A percentile compares a stretch with the other conserved stretches of the same genome.
Conservation (phyloP, 257 asterid genomes). For the Avicennia marina region DNA sequence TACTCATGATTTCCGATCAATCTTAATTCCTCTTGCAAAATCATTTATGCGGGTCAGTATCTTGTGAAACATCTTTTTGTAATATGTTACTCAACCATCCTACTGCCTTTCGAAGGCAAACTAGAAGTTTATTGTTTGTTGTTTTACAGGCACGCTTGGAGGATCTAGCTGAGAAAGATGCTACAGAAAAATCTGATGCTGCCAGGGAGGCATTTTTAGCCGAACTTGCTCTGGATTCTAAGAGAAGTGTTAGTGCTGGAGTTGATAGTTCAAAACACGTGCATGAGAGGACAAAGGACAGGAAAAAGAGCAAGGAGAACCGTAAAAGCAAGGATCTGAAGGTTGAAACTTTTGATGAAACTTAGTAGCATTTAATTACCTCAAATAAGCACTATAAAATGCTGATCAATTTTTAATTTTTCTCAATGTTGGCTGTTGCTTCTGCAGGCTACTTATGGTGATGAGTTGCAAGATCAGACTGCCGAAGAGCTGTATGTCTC, state of each 20-base stretch:
- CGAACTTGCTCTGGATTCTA: constrained; percentile 83
- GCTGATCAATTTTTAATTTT: constrained; percentile 15
- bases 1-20: constrained; percentile 60
- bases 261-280: constrained; percentile 53
- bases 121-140: constrained; percentile 17
- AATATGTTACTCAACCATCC: background rate
- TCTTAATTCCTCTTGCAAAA: constrained; percentile 73
- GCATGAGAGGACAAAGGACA: constrained; percentile 72
- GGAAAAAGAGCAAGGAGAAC: constrained; percentile 67
- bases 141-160: constrained; percentile 67
- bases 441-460: constrained; percentile 54
- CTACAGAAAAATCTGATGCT: constrained; percentile 95
- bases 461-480: constrained; percentile 43
- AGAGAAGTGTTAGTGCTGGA: constrained; percentile 48
- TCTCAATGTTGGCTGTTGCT: constrained; percentile 22
- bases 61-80: constrained; percentile 6
- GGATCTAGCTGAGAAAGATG: constrained; percentile 92
- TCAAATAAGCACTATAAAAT: constrained; percentile 10
- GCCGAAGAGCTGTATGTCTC: constrained; percentile 62
- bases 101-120: constrained; percentile 14
- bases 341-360: constrained; percentile 42
- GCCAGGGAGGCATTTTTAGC: constrained; percentile 94
- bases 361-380: constrained; percentile 5
- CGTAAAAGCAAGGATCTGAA: constrained; percentile 73
- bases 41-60: constrained; percentile 76